phyloP scores from a whole-genome alignment of 768 basidiomycete species.

The Sporobolomyces roseus region DNA sequence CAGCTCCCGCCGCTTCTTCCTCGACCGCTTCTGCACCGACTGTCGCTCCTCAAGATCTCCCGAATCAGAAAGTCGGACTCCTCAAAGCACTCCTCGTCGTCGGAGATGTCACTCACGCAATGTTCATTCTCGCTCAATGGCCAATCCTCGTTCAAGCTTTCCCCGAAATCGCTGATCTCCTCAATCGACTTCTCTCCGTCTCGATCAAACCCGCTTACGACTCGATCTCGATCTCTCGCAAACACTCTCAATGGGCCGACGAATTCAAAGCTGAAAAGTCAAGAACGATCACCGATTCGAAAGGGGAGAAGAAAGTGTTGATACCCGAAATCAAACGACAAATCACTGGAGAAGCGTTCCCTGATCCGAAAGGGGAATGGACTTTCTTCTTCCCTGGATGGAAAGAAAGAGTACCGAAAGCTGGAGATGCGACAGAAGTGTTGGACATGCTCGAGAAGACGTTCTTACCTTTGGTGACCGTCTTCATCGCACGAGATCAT shows the following conservation, averaged over 20 bases:
- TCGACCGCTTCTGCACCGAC: conserved; percentile 18
- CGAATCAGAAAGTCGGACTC: conserved; percentile 77
- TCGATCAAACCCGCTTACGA: conserved; percentile 68
- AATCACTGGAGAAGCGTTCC: conserved; percentile 16
- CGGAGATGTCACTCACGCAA: conserved; percentile 73
- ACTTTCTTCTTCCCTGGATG: conserved; percentile 44
- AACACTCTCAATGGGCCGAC: conserved; percentile 5
- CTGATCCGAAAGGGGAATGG: conserved; percentile 12
- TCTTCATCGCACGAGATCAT: conserved; percentile 23
- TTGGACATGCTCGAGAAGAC: conserved; percentile 23
- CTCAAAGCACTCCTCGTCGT: conserved; percentile 75
- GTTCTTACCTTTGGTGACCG: conserved; percentile 23
- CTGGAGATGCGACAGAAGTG: conserved; percentile 18
- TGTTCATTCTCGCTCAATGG: conserved; percentile 73
- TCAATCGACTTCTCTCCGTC: conserved; percentile 68
- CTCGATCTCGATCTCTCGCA: conserved; percentile 9
- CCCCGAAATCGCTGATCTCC: conserved; percentile 77
- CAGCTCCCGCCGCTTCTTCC: conserved; percentile 6
- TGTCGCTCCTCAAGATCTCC: conserved; percentile 46
- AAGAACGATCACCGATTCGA: conserved; percentile 2
- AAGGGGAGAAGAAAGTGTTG: conserved; percentile 43
- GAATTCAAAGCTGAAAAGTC: conserved; percentile 23
- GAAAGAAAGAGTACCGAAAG: conserved; percentile 32
- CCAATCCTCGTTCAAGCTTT: conserved; percentile 79
- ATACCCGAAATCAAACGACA: not conserved